Evolutionary conservation across 2,329 filamentous ascomycete genomes (phyloP).

Genomic region (Fusarium veterinarium): DNA sequence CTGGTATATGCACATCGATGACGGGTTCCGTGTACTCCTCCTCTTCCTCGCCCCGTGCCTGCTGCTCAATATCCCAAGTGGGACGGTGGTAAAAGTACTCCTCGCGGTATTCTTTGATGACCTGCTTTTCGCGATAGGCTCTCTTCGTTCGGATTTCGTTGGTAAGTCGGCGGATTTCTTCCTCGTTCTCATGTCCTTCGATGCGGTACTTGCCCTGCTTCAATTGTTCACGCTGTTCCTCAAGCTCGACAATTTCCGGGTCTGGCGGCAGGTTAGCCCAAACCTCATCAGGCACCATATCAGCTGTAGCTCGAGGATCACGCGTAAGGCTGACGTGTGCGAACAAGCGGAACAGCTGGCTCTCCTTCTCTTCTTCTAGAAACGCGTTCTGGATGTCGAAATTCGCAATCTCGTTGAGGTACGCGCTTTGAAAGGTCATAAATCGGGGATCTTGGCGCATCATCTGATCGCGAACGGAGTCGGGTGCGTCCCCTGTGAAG

Average conservation of each 20-base stretch:
- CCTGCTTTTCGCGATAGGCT: constrained; percentile 25
- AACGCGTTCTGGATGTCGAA: constrained; percentile 48
- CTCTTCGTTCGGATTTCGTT: constrained; percentile 39
- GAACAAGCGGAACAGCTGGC: constrained; percentile 21
- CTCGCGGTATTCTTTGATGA: constrained; percentile 42
- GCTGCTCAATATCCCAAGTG: constrained; percentile 45
- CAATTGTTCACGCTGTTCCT: rapidly evolving
- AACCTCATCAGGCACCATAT: not conserved
- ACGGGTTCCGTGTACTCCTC: constrained; percentile 35
- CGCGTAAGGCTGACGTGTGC: constrained; percentile 42
- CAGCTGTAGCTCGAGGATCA: constrained; percentile 36
- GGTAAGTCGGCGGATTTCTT: constrained; percentile 40
- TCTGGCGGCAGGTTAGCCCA: not conserved
- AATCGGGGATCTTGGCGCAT: constrained; percentile 46
- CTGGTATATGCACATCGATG: constrained; percentile 32
- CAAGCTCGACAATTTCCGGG: not conserved
- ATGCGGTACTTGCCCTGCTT: constrained; percentile 37
- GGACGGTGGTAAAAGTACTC: constrained; percentile 45
- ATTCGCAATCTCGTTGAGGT: constrained; percentile 43
- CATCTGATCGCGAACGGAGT: constrained; percentile 46
- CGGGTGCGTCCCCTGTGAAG: constrained; percentile 35
- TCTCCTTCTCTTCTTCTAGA: constrained; percentile 33
- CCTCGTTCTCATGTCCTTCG: constrained; percentile 36
- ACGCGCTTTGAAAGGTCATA: constrained; percentile 43
- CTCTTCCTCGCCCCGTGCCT: constrained; percentile 25